Base-by-base conservation (phyloP, 495 filamentous ascomycete genomes). In the Talaromyces trachyspermus region DNA sequence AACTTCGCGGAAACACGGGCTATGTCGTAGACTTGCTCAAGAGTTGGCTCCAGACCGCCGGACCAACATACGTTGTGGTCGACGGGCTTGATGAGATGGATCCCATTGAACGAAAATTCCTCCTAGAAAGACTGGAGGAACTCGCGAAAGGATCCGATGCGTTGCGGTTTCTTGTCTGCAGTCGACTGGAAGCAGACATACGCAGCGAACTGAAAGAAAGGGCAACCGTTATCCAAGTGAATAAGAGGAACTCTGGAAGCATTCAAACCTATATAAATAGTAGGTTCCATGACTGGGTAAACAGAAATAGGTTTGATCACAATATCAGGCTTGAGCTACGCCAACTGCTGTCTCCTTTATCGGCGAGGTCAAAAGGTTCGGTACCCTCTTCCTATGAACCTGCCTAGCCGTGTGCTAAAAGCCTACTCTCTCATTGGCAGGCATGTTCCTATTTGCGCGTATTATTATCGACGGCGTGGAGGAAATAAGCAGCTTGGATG, bases 51-150 rank as follows among this genome's bases (percentile, higher is more conserved):
- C 35, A 11, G 7, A 46, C 41, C 32, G 37, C 49, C 35, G 59
- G 59, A 14, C 25, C 46, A 11, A 40, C 45, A 24, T 58, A 53
- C 46, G 38, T 62, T 26, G 33, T 60, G 38, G 45, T 62, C 27
- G 59, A 62, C 41, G 59, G 59, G 17, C 19, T 58, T 14, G 59
- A 62, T 33, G 59, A 62, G 53, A 60, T 58, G 25, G 47, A 55
- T 33, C 47, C 51, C 45, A 14, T 41, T 10, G 57, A 60, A 45
- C 57, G 59, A 0, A n/a, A 18, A 11, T 53, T 45, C 41, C 46
- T 60, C 17, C 38, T 59, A 41, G 12, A 18, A 41, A 36, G 19
- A 12, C 41, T 59, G 12, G 24, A 50, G 4, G 47, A 50, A 6
- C 22, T 57, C n/a, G 47, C 41, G 33, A 46, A 54, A 19, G 25